Base-by-base conservation (phyloP, 2,329 filamentous ascomycete genomes). In the Aspergillus intermedius region DNA sequence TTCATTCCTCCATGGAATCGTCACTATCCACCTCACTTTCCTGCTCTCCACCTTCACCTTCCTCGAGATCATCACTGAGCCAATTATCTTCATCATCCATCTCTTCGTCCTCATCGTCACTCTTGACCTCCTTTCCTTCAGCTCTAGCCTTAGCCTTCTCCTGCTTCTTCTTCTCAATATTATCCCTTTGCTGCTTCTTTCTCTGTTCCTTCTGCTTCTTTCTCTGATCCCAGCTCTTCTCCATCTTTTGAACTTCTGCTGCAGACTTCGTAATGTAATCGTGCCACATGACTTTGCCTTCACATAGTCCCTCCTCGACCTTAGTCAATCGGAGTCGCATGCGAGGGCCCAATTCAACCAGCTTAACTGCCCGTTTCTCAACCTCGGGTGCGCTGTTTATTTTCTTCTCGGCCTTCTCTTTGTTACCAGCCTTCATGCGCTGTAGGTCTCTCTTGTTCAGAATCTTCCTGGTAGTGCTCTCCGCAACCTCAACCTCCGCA, bases 241-340 rank as follows among this genome's bases (percentile, higher is more conserved):
- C 91, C 59, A 96, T 71, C 54, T 86, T 81, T 63, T 84, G 80
- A 49, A 89, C 74, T 67, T 98, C 91, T 15, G 81, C 79, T 58
- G 82, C 82, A 5, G 82, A 83, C 77, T 98, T 98, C 65, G 85
- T 81, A 46, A 97, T 83, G 64, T 89, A 94, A 65, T 96, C 90
- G 68, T 98, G 93, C 93, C 93, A 98, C 87, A 98, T 88, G 49
- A 95, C 80, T 66, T 89, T 93, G 44, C 93, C 93, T 22, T 81
- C 79, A 61, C 90, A 96, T 5, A 97, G 71, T 1, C 91, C 93
- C 60, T 98, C 93, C 65, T 98, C 93, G 4, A 98, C 91, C 74
- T 98, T 98, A 48, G 89, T 91, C 71, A 98, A 76, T 28, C 91
- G 83, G 37, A 98, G 74, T 52, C 82, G 86, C 86, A 98, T 85